Conservation (phyloP, 2,329 filamentous ascomycete genomes). For the Ceratocystis papillata region DNA sequence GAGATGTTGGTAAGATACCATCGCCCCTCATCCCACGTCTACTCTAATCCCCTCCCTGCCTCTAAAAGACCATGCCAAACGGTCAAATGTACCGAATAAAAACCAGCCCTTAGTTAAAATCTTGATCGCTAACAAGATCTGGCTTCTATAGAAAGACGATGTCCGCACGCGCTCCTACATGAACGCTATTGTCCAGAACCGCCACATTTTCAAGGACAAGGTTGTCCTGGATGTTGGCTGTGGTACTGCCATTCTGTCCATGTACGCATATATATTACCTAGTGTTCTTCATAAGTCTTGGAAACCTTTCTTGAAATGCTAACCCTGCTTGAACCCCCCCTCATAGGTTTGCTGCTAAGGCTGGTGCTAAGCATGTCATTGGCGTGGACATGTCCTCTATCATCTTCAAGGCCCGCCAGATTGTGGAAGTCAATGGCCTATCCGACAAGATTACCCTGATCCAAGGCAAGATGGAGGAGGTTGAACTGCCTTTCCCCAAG, state of each 20-base stretch:
- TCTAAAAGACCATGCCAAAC: neutral
- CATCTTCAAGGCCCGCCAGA: constrained; percentile 95
- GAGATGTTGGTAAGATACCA: constrained; percentile 72
- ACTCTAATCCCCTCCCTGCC: neutral
- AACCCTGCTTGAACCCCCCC: constrained; percentile 20
- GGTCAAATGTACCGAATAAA: neutral
- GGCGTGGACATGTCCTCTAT: constrained; percentile 99
- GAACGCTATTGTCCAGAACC: constrained; percentile 94
- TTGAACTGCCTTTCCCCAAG: constrained; percentile 81
- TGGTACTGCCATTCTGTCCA: constrained; percentile 94
- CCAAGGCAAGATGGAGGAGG: constrained; percentile 99
- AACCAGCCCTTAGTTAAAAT: neutral
- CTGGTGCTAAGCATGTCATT: constrained; percentile 95
- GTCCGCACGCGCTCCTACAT: constrained; percentile 94
- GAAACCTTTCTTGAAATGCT: neutral
- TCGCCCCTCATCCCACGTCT: neutral
- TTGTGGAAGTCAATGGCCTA: constrained; percentile 85
- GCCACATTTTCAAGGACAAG: constrained; percentile 75
- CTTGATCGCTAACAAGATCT: constrained; percentile 27
- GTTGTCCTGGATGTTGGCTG: constrained; percentile 94
- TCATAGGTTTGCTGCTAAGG: constrained; percentile 84
- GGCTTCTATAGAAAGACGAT: constrained; percentile 71
- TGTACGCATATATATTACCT: constrained; percentile 46
- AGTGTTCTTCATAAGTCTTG: constrained; percentile 21
- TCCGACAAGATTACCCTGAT: constrained; percentile 92